Conservation (phyloP, 768 basidiomycete genomes). For the Lepiota brunneoincarnata region DNA sequence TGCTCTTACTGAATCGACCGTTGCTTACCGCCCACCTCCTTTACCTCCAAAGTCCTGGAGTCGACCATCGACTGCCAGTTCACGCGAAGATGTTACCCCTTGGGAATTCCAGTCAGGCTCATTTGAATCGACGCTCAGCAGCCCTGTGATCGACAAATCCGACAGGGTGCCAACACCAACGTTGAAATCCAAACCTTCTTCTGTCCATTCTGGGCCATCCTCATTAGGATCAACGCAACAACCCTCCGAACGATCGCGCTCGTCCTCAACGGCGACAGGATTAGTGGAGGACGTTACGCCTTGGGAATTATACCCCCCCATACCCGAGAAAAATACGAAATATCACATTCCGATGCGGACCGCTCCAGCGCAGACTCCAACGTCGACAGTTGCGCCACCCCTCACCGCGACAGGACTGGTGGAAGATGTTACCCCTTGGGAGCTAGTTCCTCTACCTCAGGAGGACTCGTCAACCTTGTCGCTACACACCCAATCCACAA, state of each 20-base stretch:
- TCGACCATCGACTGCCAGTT: constrained; percentile 24
- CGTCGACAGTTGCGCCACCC: constrained; percentile 4
- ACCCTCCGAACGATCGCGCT: constrained; percentile 16
- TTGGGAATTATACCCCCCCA: constrained; percentile 31
- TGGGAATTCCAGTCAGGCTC: constrained; percentile 13
- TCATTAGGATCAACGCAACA: constrained; percentile 7
- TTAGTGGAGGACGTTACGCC: constrained; percentile 27
- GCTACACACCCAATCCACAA: constrained; percentile 4
- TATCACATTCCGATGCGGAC: constrained; percentile 3
- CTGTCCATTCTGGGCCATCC: constrained; percentile 7
- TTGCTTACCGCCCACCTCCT: constrained; percentile 7
- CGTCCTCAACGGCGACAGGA: constrained; percentile 21
- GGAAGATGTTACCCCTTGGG: constrained; percentile 24
- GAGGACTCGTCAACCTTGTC: not conserved
- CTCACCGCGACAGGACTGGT: constrained; percentile 12
- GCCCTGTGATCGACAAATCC: not conserved
- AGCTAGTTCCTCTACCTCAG: constrained; percentile 15
- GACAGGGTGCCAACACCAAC: constrained; percentile 13
- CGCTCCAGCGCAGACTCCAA: constrained; percentile 3
- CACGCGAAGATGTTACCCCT: constrained; percentile 15
- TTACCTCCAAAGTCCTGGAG: constrained; percentile 11
- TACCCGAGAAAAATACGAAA: constrained; percentile 9
- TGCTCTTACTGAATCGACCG: constrained; percentile 18
- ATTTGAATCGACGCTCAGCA: not conserved
- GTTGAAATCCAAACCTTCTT: constrained; percentile 15